Evolutionary conservation across 345 rosid species (phyloP), one percentile per base, ranked within the genome.

Genomic region (Turritis glabra): DNA sequence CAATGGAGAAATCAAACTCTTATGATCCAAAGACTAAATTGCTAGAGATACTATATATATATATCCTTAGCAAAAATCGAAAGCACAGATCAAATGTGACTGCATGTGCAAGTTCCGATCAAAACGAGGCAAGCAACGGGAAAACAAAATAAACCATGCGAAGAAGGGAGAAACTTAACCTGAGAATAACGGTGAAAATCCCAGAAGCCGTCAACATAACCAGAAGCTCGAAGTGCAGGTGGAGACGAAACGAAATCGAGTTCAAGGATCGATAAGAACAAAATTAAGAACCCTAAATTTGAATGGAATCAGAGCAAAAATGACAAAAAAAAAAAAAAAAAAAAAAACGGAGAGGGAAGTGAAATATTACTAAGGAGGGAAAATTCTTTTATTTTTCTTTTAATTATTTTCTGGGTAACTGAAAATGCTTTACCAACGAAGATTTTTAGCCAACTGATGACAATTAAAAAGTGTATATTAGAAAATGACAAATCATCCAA

Each of bases 31-130:
- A 19, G 46, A 48, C 10, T 10, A 5, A 0, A 50, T 29, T 29
- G 2, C 11, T 37, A n/a, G 67, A 56, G 59, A 66, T 6, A n/a
- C n/a, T n/a, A n/a, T n/a, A 15, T 7, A 11, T 3, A 44, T 23
- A 47, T 18, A 38, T 3, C 3, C 8, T 55, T 5, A 19, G 30
- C n/a, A n/a, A 2, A 37, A 66, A 47, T 75, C 61, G 61, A 48
- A 6, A 40, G 27, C 46, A 40, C 2, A 5, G 46, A 67, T 58
- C 8, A 27, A 48, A 27, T 13, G 69, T 3, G 32, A 50, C 23
- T 75, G 79, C 79, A 75, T 75, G 79, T 23, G 38, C 2, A 51
- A 75, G 46, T 41, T 66, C 69, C 62, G 73, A 75, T 51, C 56
- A 60, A 41, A 60, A 60, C 73, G 69, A 68, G 63, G 68, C 44